Evolutionary conservation across 2,329 filamentous ascomycete species (phyloP), one percentile per base, ranked within the genome.

Genomic region (Claviceps fusiformis): DNA sequence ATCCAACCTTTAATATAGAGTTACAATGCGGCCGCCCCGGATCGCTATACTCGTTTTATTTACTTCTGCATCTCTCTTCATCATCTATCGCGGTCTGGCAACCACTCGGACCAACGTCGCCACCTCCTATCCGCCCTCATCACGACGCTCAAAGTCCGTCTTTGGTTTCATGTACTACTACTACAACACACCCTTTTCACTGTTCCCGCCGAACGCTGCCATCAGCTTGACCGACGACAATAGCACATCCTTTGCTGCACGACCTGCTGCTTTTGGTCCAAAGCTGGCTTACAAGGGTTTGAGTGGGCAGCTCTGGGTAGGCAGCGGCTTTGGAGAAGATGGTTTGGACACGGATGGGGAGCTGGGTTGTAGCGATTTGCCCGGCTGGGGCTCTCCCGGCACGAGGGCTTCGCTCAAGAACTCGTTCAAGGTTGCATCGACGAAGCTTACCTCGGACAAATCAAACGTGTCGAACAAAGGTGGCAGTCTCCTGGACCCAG

Each of bases 161-260:
- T 68, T 68, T 60, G 64, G 68, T 44, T 73, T 88, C 59, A 82
- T 88, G 70, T 85, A 85, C 59, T 87, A 88, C 69, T n/a, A n/a
- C n/a, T n/a, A n/a, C n/a, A 83, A 82, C 57, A 77, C 83, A 5
- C 85, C 91, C 0, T 88, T 91, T 60, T 90, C 89, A 24, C 82
- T 98, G 27, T 98, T 98, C 67, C 91, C 92, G 5, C 91, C 91
- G 3, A 95, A 93, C 60, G 93, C 93, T 50, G 87, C 95, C 64
- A 96, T 98, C 67, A 95, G 89, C 69, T 79, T 98, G 58, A 95
- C 91, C 65, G 90, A 97, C 70, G 93, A 98, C 71, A 98, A 98
- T 70, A 95, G 89, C 62, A 98, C 93, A 13, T 95, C 95, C 62
- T 98, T 98, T 72, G 78, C 95, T 55, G 91, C 93, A 47, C 80